Conservation (phyloP, 2,329 filamentous ascomycete species). For the Phoma herbarum region DNA sequence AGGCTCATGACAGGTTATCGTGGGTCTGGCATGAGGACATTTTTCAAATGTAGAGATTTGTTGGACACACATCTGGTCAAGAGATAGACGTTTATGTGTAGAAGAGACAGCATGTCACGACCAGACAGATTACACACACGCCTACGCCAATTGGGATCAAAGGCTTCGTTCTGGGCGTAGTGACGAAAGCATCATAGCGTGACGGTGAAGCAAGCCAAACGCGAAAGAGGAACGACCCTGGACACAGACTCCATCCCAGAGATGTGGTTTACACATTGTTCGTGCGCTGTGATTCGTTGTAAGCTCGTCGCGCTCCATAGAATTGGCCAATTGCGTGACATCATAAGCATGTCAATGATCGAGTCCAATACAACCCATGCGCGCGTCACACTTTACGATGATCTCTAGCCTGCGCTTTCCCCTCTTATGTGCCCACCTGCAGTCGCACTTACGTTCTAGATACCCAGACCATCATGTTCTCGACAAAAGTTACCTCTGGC, state of each 20-base stretch:
- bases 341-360: conserved; percentile 12
- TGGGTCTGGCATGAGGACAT: background rate
- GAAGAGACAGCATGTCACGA: background rate
- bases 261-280: background rate
- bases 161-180: background rate
- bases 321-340: conserved; percentile 12
- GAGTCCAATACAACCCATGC: conserved; percentile 1
- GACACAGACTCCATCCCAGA: background rate
- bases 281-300: background rate
- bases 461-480: conserved; percentile 12
- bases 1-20: background rate
- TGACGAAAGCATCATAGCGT: background rate
- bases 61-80: background rate
- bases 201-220: background rate
- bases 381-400: background rate
- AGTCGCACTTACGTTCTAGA: conserved; percentile 3
- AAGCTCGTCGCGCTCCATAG: background rate
- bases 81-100: background rate
- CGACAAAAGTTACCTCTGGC: conserved; percentile 5
- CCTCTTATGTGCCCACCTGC: conserved; percentile 13
- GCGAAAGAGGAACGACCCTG: background rate
- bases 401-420: conserved; percentile 6
- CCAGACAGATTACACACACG: background rate
- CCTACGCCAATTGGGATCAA: background rate
- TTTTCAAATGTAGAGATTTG: background rate